phyloP scores from a whole-genome alignment of 345 rosid genomes.

The Hibiscus syriacus region DNA sequence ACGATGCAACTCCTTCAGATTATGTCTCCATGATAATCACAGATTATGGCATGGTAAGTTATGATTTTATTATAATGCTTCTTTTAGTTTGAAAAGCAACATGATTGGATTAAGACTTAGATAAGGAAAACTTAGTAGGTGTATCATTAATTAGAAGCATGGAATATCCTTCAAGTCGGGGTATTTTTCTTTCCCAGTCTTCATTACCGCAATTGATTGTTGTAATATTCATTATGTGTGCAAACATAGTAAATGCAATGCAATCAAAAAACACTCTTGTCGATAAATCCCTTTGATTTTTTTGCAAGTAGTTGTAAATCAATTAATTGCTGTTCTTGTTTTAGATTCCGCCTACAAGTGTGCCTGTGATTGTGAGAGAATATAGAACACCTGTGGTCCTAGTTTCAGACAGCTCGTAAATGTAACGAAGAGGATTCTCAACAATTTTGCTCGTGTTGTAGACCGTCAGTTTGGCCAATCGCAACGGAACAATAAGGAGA shows the following conservation, averaged over 20 bases:
- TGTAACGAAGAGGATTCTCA: constrained; percentile 11
- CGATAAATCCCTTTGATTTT: background rate
- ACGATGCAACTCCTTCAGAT: constrained; percentile 88
- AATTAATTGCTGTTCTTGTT: background rate
- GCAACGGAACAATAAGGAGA: constrained; percentile 14
- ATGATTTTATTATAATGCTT: background rate
- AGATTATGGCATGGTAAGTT: constrained; percentile 54
- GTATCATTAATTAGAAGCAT: background rate
- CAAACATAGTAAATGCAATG: too few species aligned
- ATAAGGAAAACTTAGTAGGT: background rate
- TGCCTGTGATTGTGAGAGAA: constrained; percentile 86
- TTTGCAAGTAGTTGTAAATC: background rate
- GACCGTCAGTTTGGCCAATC: constrained; percentile 5
- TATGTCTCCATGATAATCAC: constrained; percentile 5
- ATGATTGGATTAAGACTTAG: background rate
- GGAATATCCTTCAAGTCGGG: background rate
- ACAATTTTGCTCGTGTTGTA: constrained; percentile 27
- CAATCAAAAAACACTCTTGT: too few species aligned
- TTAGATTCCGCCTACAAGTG: constrained; percentile 94
- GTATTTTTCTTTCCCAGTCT: background rate
- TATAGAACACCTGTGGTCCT: constrained; percentile 62
- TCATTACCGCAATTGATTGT: too few species aligned
- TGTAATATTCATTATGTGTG: too few species aligned
- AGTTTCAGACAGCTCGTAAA: constrained; percentile 32
- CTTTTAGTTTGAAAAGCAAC: background rate